phyloP scores from a whole-genome alignment of 2,329 filamentous ascomycete genomes.

The Metarhizium rileyi region DNA sequence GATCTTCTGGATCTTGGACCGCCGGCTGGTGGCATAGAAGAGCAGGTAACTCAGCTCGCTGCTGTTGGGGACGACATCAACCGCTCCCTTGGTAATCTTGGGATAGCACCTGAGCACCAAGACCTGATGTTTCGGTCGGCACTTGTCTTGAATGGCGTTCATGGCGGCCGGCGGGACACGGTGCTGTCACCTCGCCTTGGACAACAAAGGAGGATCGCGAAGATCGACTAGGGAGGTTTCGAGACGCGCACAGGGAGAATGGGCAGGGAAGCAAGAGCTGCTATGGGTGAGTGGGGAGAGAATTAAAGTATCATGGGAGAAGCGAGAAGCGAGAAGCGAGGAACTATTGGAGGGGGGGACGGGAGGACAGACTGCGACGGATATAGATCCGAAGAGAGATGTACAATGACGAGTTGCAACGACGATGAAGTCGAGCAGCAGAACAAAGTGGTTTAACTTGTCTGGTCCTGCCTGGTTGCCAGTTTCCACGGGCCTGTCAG shows the following conservation, averaged over 20 bases:
- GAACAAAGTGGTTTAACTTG: background rate
- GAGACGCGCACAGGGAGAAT: background rate
- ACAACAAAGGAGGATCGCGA: background rate
- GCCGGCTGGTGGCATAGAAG: constrained; percentile 90
- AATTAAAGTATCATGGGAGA: background rate
- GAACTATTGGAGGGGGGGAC: background rate
- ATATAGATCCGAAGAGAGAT: background rate
- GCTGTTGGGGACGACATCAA: constrained; percentile 90
- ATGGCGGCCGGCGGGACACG: constrained; percentile 31
- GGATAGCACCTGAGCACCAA: constrained; percentile 95
- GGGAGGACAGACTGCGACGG: background rate
- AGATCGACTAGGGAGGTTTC: background rate
- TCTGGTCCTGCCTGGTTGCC: background rate
- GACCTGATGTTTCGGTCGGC: constrained; percentile 93
- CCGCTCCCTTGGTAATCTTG: constrained; percentile 78
- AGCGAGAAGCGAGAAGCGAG: background rate
- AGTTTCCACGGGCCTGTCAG: background rate
- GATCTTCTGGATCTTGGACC: constrained; percentile 94
- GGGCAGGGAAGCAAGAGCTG: background rate
- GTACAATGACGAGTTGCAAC: background rate
- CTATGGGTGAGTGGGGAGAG: background rate
- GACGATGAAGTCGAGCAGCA: background rate
- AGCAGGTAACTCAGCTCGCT: constrained; percentile 95
- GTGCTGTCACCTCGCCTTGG: background rate
- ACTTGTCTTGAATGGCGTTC: constrained; percentile 57